Conservation (phyloP, 2,329 filamentous ascomycete genomes). For the Fusarium sororula region DNA sequence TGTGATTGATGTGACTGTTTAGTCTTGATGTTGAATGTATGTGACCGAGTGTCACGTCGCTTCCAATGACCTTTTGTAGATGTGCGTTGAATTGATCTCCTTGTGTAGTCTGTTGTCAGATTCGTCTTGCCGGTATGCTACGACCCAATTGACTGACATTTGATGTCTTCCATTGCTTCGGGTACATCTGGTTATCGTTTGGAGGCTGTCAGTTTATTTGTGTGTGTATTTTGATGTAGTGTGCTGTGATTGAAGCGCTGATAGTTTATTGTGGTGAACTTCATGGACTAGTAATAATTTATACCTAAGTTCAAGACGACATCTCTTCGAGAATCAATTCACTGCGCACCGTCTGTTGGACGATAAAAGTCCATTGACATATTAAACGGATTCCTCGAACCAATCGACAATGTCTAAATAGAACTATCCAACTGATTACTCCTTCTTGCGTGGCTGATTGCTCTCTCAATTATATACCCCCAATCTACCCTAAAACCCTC, state of each 20-base stretch:
- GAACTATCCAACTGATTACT: not conserved
- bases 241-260: too few relatives aligned
- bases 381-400: accelerated
- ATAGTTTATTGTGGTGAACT: not conserved
- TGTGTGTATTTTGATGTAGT: accelerated
- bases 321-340: accelerated
- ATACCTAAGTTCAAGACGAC: accelerated
- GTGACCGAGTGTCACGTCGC: not conserved
- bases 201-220: not conserved
- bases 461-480: not conserved
- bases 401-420: not conserved
- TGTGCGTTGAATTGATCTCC: not conserved
- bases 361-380: not conserved
- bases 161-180: too few relatives aligned
- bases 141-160: accelerated
- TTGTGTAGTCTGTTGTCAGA: accelerated
- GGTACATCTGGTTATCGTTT: not conserved
- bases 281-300: accelerated
- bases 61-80: not conserved
- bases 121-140: accelerated
- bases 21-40: accelerated
- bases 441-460: not conserved
- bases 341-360: accelerated
- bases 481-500: not conserved
- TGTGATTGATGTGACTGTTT: not conserved